Base-by-base conservation (phyloP, 495 filamentous ascomycete genomes). In the Usnea hakonensis region DNA sequence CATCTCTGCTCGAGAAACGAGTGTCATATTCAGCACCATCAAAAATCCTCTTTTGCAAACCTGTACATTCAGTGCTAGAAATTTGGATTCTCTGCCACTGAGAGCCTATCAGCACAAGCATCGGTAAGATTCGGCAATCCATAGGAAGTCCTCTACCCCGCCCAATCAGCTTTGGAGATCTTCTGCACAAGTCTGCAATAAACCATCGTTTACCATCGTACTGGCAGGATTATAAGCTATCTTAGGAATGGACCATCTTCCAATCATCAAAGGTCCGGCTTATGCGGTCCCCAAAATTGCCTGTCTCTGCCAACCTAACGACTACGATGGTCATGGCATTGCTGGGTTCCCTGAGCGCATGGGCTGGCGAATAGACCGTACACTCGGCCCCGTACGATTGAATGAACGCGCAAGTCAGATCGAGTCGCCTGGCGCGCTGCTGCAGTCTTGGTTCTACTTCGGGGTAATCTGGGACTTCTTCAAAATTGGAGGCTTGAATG, bases 401-500 rank as follows among this genome's bases (percentile, higher is more conserved):
- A 33, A 53, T n/a, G 32, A 33, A 28, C 10, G 19, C 50, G 32
- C 28, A 53, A n/a, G 50, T 53, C 32, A 28, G 26, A 53, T 53
- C 50, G n/a, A 53, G 26, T 53, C 50, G 26, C 50, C 50, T 5
- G 50, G 26, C 23, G 50, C 50, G 26, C 23, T 53, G 50, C 30
- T 53, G 23, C 50, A 53, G 50, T 17, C 32, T 30, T 53, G 50
- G 50, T 23, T 53, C 50, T 53, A 53, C 21, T 53, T 53, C 30
- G 50, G 50, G 32, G 19, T 33, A n/a, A 30, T 53, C 10, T 11
- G 32, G 28, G 50, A 53, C 32, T 26, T 53, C 32, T 53, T 53
- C 50, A 13, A 53, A 17, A 53, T 53, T 33, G 50, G 50, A 28
- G 21, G 32, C 23, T 28, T 53, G 32, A 33, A 53, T 17, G 26